Base-by-base conservation (phyloP, 305 asterid species). In the Nicotiana rustica region DNA sequence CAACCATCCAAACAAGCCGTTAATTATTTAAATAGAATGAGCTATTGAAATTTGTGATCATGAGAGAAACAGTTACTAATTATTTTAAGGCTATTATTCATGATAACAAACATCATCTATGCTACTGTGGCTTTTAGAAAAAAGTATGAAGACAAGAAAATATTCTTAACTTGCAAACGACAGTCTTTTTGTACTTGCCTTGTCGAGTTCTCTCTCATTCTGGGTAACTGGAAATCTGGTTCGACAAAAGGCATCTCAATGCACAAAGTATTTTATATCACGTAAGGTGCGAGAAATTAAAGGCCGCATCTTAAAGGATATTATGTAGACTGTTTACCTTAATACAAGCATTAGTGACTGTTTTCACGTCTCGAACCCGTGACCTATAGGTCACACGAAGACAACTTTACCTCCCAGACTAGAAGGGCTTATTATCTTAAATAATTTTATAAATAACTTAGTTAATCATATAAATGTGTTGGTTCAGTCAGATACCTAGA, bases 111-210 rank as follows among this genome's bases (percentile, higher is more conserved):
- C 21, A 18, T 1, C 3, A 31, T 1, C 19, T 33, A 67, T 14
- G 59, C 17, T 31, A 25, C 29, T 25, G 29, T 25, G 29, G 29
- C 29, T 67, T 67, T 67, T 14, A 35, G 29, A 67, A 67, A 35
- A 25, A 15, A 66, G 18, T 29, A 17, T 17, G 9, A 17, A 15
- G n/a, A 41, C 47, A 35, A 36, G 21, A 17, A 67, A 67, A 67
- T 67, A 67, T 67, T 67, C 52, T 67, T 67, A 67, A 18, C 76
- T 67, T 67, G 76, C n/a, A 17, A 67, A 67, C 18, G 12, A 13
- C 41, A 31, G 47, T 41, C 12, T 15, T 67, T 67, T 67, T 36
- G 76, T 67, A 67, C 76, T 67, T 67, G 76, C 76, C 76, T 67
- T 67, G 49, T 31, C 47, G 21, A 67, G 76, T 67, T 67, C 35